A percentile compares a stretch with the other conserved stretches of the same genome.
These are phyloP conservation scores for Dendrocalamus sinicus DNA, from an alignment of 176 grass and related monocot genomes.

Conservation along the genomic window DNA sequence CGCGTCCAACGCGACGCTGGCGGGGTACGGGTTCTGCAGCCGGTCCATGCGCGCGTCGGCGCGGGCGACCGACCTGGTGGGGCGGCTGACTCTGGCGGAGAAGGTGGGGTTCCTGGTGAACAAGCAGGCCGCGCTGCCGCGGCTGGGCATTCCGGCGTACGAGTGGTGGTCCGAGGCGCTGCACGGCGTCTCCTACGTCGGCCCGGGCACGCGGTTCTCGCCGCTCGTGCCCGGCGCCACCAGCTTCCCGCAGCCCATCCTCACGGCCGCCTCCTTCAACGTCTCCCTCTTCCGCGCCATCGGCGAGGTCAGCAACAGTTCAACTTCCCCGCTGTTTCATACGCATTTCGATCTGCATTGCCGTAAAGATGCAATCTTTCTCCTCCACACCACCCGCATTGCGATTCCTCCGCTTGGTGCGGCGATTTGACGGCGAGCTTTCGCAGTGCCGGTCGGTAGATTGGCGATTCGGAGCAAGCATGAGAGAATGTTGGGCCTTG, in stretches of 20 bases:
- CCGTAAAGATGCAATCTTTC: not conserved
- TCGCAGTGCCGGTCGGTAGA: not conserved
- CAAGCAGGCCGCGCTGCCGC: slow-evolving; percentile 64
- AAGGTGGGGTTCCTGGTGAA: slow-evolving; percentile 87
- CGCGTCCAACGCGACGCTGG: slow-evolving; percentile 55
- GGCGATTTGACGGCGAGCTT: slow-evolving; percentile 7
- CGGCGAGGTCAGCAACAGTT: slow-evolving; percentile 58
- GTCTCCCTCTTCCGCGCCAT: slow-evolving; percentile 80
- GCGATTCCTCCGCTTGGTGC: slow-evolving; percentile 12
- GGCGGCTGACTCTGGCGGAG: slow-evolving; percentile 76
- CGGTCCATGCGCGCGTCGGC: slow-evolving; percentile 41
- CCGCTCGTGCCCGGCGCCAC: slow-evolving; percentile 78
- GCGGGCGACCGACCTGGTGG: slow-evolving; percentile 60
- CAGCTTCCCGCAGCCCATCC: slow-evolving; percentile 90
- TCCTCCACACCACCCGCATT: slow-evolving; percentile 8
- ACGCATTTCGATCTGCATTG: slow-evolving; percentile 23
- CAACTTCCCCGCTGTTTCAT: not conserved
- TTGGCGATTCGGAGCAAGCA: not conserved
- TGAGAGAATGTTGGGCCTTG: slow-evolving; percentile 3
- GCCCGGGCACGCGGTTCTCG: slow-evolving; percentile 75
- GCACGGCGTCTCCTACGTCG: slow-evolving; percentile 92
- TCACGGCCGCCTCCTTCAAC: slow-evolving; percentile 92
- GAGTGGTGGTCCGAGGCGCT: slow-evolving; percentile 99
- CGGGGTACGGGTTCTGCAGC: slow-evolving; percentile 73
- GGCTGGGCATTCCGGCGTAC: slow-evolving; percentile 86